Percentiles rank a stretch among this genome's conserved stretches.
phyloP scores from a whole-genome alignment of 129 eudicot genomes.

The Flaveria bidentis region DNA sequence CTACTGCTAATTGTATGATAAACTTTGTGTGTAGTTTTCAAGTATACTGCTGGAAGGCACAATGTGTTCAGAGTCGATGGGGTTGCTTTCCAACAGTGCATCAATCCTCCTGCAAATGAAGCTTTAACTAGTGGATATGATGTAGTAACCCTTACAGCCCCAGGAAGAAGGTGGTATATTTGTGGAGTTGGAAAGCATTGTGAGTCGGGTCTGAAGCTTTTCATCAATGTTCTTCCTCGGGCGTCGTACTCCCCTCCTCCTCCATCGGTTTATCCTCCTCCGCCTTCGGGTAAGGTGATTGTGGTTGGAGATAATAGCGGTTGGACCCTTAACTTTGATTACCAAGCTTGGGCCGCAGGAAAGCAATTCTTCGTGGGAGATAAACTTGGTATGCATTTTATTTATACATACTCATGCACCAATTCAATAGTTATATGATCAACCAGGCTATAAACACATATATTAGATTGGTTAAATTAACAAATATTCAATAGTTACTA shows the following conservation, averaged over 20 bases:
- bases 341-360: slow-evolving; percentile 36
- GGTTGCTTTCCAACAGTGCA: slow-evolving; percentile 26
- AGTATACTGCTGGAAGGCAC: slow-evolving; percentile 23
- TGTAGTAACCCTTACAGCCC: slow-evolving; percentile 26
- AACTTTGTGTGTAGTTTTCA: slow-evolving; percentile 14
- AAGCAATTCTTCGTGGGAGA: slow-evolving; percentile 40
- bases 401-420: background rate
- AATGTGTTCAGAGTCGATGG: slow-evolving; percentile 29
- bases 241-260: slow-evolving; percentile 2
- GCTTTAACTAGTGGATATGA: slow-evolving; percentile 44
- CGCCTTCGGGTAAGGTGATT: background rate
- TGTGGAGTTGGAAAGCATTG: slow-evolving; percentile 48
- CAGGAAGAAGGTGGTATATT: slow-evolving; percentile 44
- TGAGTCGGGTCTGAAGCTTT: slow-evolving; percentile 23
- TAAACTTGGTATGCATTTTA: slow-evolving; percentile 15
- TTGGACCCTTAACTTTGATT: slow-evolving; percentile 35
- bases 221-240: slow-evolving; percentile 30
- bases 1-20: too few relatives aligned
- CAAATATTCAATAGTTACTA: too few relatives aligned
- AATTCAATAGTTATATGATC: background rate
- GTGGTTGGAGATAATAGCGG: slow-evolving; percentile 38
- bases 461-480: too few relatives aligned
- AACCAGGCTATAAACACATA: too few relatives aligned
- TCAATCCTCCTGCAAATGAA: slow-evolving; percentile 26
- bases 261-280: background rate